Evolutionary conservation across 495 filamentous ascomycete genomes (phyloP), one percentile per base, ranked within the genome.

Genomic region (Penicillium canariense): DNA sequence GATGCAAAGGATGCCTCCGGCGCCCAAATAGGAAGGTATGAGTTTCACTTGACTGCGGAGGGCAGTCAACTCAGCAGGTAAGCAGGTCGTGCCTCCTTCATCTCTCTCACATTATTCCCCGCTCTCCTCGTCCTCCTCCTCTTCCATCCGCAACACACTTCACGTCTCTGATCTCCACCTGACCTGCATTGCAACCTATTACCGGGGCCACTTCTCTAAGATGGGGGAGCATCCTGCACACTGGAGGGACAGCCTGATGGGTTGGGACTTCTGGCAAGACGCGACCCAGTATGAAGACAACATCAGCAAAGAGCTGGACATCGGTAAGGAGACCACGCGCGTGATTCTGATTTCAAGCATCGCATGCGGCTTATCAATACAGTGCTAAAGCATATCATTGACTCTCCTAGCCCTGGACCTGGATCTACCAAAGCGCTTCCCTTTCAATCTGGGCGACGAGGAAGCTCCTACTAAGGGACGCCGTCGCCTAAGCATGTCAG

Each of bases 191-290:
- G 23, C 34, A 50, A 40, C 4, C 23, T 4, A 11, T 14, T 25
- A 12, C 30, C 26, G 22, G 6, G 18, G 38, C 30, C 12, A 32
- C 25, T 25, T 22, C 38, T 30, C 43, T 36, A 52, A 17, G 2
- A 70, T 70, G 54, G 60, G 69, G 10, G 58, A 69, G 15, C 55
- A 63, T 47, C 50, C 62, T 23, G 40, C 23, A 4, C 70, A 69
- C 57, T 73, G 70, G 70, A 40, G 58, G n/a, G 39, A 31, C 17
- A 67, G 65, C 17, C 59, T 73, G 3, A 48, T 70, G 31, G 70
- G 70, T 10, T 49, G 35, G 20, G 60, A 56, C 3, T 71, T 73
- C 50, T 73, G 70, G 70, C 61, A 55, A 53, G 62, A 69, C 39
- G 42, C 50, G n/a, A 15, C 46, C 45, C 42, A 43, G 9, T 54